Evolutionary conservation across 1,284 basidiomycete species (phyloP).

Genomic region (Ceratobasidium sp.): DNA sequence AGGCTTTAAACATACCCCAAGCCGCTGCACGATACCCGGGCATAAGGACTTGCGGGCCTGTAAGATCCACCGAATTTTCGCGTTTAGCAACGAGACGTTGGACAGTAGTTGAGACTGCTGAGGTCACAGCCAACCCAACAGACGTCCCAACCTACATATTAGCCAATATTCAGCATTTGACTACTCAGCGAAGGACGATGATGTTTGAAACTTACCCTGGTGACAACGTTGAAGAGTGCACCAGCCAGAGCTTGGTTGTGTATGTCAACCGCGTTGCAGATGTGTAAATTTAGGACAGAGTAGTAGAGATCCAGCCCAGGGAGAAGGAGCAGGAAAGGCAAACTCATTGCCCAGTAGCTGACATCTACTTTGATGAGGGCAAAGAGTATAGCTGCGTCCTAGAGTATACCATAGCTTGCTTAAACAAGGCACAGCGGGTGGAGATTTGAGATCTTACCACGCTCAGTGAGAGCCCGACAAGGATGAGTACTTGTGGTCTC

Average conservation of each 20-base stretch:
- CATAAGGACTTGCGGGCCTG: slow-evolving; percentile 30
- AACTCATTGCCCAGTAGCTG: slow-evolving; percentile 43
- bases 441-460: slow-evolving; percentile 13
- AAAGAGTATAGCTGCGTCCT: slow-evolving; percentile 30
- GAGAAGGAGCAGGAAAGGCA: slow-evolving; percentile 32
- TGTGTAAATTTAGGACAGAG: slow-evolving; percentile 45
- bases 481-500: slow-evolving; percentile 32
- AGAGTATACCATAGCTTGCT: background rate
- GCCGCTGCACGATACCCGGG: slow-evolving; percentile 41
- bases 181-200: background rate
- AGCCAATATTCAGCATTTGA: background rate
- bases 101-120: slow-evolving; percentile 43
- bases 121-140: slow-evolving; percentile 45
- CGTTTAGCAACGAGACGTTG: slow-evolving; percentile 24
- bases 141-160: slow-evolving; percentile 45
- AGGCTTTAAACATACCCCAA: slow-evolving; percentile 19
- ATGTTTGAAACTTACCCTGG: slow-evolving; percentile 30
- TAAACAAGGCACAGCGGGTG: background rate
- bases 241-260: slow-evolving; percentile 47
- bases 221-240: slow-evolving; percentile 46
- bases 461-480: slow-evolving; percentile 28
- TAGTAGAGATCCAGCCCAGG: slow-evolving; percentile 44
- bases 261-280: slow-evolving; percentile 46
- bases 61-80: slow-evolving; percentile 16
- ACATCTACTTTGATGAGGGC: slow-evolving; percentile 38